Percentiles rank a stretch among this genome's conserved stretches.
Conservation (phyloP, 768 basidiomycete species). For the Mycena rosella region DNA sequence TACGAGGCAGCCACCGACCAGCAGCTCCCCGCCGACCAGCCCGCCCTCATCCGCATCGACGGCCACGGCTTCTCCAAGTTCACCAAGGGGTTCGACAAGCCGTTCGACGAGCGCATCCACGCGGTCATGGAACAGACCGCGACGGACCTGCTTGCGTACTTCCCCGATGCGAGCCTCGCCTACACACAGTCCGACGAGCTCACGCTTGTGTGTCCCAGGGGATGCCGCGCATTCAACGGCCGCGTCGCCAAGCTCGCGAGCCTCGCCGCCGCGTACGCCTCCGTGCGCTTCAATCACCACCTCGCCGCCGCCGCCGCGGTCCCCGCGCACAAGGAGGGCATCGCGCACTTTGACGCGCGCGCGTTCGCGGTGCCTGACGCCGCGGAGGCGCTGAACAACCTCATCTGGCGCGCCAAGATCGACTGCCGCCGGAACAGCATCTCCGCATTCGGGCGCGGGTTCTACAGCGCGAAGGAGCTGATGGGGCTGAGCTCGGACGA, state of each 20-base stretch:
- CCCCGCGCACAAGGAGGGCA: constrained; percentile 21
- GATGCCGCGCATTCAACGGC: constrained; percentile 27
- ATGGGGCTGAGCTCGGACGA: constrained; percentile 21
- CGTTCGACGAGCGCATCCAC: constrained; percentile 35
- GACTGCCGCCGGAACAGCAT: constrained; percentile 34
- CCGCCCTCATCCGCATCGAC: constrained; percentile 29
- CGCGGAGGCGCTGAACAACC: constrained; percentile 32
- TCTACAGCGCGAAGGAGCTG: constrained; percentile 30
- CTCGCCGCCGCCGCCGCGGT: neutral
- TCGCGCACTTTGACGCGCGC: constrained; percentile 36
- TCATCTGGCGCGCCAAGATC: constrained; percentile 35
- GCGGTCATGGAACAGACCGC: constrained; percentile 29
- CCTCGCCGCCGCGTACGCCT: constrained; percentile 31
- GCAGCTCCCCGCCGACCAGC: constrained; percentile 25
- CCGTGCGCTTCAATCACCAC: constrained; percentile 35
- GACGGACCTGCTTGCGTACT: constrained; percentile 26
- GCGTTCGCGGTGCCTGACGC: constrained; percentile 25
- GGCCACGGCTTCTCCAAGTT: constrained; percentile 36
- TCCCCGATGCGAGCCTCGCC: constrained; percentile 32
- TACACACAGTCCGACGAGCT: constrained; percentile 37
- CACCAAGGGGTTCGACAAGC: constrained; percentile 34
- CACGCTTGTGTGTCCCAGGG: constrained; percentile 29
- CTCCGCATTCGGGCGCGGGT: constrained; percentile 27
- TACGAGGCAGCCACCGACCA: constrained; percentile 33
- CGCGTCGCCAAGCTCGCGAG: constrained; percentile 29